Percentiles rank a stretch among this genome's conserved stretches.
phyloP scores from a whole-genome alignment of 345 rosid species.

The Capsella bursapastoris region DNA sequence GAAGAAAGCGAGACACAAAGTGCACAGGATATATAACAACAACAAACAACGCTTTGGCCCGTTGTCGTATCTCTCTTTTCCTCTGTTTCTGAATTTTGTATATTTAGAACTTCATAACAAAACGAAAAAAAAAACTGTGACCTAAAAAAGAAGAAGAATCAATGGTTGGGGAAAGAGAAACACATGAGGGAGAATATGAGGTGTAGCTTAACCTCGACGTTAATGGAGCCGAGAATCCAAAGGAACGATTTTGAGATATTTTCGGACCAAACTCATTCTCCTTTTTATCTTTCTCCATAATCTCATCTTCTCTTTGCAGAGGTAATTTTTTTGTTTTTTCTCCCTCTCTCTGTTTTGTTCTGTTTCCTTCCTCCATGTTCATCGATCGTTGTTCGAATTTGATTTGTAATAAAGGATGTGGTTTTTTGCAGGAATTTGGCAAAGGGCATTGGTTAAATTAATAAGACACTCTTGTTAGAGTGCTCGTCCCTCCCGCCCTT shows the following conservation, averaged over 20 bases:
- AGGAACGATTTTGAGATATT: slow-evolving; percentile 39
- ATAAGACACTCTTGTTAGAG: slow-evolving; percentile 39
- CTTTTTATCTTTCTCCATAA: slow-evolving; percentile 38
- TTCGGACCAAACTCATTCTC: slow-evolving; percentile 28
- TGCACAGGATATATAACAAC: not conserved
- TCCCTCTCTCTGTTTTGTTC: not conserved
- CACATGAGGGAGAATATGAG: not conserved
- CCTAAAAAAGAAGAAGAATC: slow-evolving; percentile 19
- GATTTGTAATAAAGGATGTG: not conserved
- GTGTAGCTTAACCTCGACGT: slow-evolving; percentile 12
- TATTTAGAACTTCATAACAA: not conserved
- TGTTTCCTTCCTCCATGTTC: not conserved
- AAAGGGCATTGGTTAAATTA: slow-evolving; percentile 42
- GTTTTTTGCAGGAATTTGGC: slow-evolving; percentile 46
- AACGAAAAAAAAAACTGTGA: not conserved
- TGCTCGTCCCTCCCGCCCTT: slow-evolving; percentile 51
- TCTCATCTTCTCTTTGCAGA: slow-evolving; percentile 52
- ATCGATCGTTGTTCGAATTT: not conserved
- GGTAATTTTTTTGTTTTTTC: slow-evolving; percentile 36
- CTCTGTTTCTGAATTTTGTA: slow-evolving; percentile 2
- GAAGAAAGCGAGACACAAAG: not conserved
- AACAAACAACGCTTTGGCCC: not conserved
- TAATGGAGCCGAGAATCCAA: slow-evolving; percentile 30
- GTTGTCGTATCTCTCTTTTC: not conserved
- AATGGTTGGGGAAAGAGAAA: slow-evolving; percentile 27